phyloP scores from a whole-genome alignment of 306 rosid genomes.

The Vigna reflexopilosa region DNA sequence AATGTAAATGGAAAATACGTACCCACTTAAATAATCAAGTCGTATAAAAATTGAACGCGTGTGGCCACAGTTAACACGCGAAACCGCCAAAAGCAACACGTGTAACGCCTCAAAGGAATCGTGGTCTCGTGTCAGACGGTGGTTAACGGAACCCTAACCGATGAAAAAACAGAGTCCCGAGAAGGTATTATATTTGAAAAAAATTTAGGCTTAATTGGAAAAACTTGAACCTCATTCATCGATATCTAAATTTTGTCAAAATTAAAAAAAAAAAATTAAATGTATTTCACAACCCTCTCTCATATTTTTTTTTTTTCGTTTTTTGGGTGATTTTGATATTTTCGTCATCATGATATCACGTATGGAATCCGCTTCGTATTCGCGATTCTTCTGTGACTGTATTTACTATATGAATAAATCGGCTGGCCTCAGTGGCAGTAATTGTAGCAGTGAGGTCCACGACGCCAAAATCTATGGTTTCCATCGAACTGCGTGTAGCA shows the following conservation, averaged over 20 bases:
- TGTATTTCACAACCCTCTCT: slow-evolving; percentile 9
- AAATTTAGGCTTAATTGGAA: slow-evolving; percentile 22
- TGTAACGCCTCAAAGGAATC: slow-evolving; percentile 9
- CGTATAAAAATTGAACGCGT: background rate
- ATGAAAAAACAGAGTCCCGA: background rate
- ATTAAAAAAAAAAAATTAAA: background rate
- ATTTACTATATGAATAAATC: slow-evolving; percentile 35
- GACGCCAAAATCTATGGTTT: slow-evolving; percentile 48
- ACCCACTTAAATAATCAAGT: background rate
- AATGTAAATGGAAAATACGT: background rate
- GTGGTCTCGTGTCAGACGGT: background rate
- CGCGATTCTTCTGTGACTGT: background rate
- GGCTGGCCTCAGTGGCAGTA: slow-evolving; percentile 49
- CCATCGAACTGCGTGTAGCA: slow-evolving; percentile 43
- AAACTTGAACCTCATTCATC: slow-evolving; percentile 36
- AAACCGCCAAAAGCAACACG: background rate
- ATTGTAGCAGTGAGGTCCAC: slow-evolving; percentile 45
- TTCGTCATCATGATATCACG: slow-evolving; percentile 21
- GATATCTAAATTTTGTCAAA: slow-evolving; percentile 23
- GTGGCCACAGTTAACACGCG: background rate
- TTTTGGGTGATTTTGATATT: background rate
- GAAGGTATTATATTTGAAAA: background rate
- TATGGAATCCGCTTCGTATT: background rate
- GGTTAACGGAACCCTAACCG: slow-evolving; percentile 30
- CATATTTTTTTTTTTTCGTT: background rate